Evolutionary conservation across 2,329 filamentous ascomycete genomes (phyloP), one percentile per base, ranked within the genome.

Genomic region (Stachybotrys chlorohalonatus): DNA sequence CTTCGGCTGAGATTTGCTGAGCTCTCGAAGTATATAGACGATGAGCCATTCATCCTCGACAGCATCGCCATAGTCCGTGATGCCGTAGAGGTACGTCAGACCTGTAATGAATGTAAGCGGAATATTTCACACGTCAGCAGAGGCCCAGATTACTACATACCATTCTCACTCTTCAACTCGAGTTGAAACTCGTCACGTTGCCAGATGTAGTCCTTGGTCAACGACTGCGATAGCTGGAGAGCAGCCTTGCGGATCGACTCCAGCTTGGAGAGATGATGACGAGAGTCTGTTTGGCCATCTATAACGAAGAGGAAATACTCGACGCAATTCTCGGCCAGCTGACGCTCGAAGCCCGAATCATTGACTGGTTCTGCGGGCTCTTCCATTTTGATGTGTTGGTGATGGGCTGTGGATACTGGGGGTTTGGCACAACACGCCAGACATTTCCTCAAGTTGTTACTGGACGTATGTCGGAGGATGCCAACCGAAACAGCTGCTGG

Each of bases 1-100:
- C 56, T 87, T 78, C 5, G 83, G 75, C 63, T 89, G 89, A 45
- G 80, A 77, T 61, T 79, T 87, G 62, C 86, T 92, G 62, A 97
- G 73, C 70, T 95, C 87, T 49, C 89, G 84, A 32, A 99, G 76
- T 6, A 97, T 74, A 71, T 92, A 96, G 17, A 97, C 92, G 56
- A 97, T 86, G 6, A 97, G 81, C 95, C 94, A 99, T 74, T 99
- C 95, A 63, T 99, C 94, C 65, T 96, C 93, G 5, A 97, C 85
- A 0, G 91, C 94, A 70, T 99, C 95, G 8, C 93, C 92, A 64
- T 91, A 97, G 67, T 93, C 89, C 1, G 90, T 94, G 52, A 78
- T 76, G 17, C 93, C 93, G 58, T 83, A 81, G 6, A 99, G 79
- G 59, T 85, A 84, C n/a, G 76, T 66, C 8, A 83, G 65, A 1